Percentiles rank a stretch among this genome's conserved stretches.
Conservation (phyloP, 2,329 filamentous ascomycete genomes). For the Neurospora sp. region DNA sequence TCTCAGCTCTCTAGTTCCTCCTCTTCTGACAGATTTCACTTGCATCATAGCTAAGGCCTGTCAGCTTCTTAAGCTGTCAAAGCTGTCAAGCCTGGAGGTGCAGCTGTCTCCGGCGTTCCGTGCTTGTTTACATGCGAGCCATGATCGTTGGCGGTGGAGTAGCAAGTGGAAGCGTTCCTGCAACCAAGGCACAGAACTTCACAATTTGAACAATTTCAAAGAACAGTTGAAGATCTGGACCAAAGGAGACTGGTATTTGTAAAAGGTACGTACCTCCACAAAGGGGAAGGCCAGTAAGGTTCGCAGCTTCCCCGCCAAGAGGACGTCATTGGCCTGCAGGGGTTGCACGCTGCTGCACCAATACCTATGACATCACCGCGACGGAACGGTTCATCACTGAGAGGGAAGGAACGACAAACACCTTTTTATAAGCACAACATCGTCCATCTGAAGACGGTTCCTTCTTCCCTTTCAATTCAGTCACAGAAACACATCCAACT, state of each 20-base stretch:
- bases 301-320: conserved; percentile 1
- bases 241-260: not conserved
- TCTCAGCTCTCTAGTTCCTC: not conserved
- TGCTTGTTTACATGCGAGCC: not conserved
- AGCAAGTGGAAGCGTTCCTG: not conserved
- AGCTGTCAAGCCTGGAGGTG: not conserved
- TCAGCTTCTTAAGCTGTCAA: not conserved
- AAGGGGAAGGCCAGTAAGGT: not conserved
- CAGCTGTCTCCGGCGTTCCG: not conserved
- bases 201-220: not conserved
- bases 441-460: not conserved
- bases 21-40: not conserved
- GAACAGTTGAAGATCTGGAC: not conserved
- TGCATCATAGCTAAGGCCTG: not conserved
- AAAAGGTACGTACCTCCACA: not conserved
- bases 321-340: conserved; percentile 9
- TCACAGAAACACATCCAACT: not conserved
- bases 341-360: not conserved
- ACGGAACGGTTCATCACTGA: conserved; percentile 1
- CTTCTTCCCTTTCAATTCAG: not conserved
- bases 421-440: conserved; percentile 1
- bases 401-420: conserved; percentile 1
- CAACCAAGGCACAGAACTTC: not conserved
- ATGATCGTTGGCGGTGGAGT: not conserved
- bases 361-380: conserved; percentile 16